A percentile compares a stretch with the other conserved stretches of the same genome.
phyloP scores from a whole-genome alignment of 495 filamentous ascomycete species.

The Terfezia boudieri region DNA sequence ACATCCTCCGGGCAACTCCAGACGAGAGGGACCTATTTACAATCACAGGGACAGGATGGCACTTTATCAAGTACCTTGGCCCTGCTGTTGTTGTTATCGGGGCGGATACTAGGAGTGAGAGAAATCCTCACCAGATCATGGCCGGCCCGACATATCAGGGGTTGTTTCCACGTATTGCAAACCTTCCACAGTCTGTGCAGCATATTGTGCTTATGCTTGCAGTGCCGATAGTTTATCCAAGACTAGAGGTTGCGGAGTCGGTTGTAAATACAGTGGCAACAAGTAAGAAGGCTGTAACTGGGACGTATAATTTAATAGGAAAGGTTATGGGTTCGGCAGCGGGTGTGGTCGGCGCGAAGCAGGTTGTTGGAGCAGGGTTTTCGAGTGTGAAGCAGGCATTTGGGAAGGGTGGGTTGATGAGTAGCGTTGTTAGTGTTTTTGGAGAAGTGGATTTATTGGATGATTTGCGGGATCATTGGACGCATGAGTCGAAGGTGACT shows the following conservation, averaged over 20 bases:
- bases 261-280: slow-evolving; percentile 79
- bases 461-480: slow-evolving; percentile 91
- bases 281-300: slow-evolving; percentile 86
- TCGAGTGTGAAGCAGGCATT: slow-evolving; percentile 87
- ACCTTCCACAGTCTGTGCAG: slow-evolving; percentile 77
- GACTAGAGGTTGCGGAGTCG: slow-evolving; percentile 72
- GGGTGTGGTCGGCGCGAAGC: slow-evolving; percentile 83
- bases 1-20: slow-evolving; percentile 67
- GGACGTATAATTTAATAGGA: slow-evolving; percentile 80
- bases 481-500: slow-evolving; percentile 71
- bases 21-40: slow-evolving; percentile 87
- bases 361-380: slow-evolving; percentile 74
- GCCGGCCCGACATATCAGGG: slow-evolving; percentile 94
- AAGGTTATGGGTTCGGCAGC: slow-evolving; percentile 87
- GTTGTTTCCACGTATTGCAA: slow-evolving; percentile 82
- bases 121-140: slow-evolving; percentile 76
- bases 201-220: slow-evolving; percentile 91
- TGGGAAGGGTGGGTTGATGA: slow-evolving; percentile 86
- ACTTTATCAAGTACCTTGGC: slow-evolving; percentile 90
- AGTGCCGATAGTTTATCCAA: slow-evolving; percentile 75
- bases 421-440: slow-evolving; percentile 78
- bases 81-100: slow-evolving; percentile 79
- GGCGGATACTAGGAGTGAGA: slow-evolving; percentile 72
- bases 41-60: slow-evolving; percentile 90
- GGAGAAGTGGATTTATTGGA: slow-evolving; percentile 92